These are phyloP conservation scores for Hydrangea macrophylla DNA, from an alignment of 148 eudicot species.

Conservation along the genomic window DNA sequence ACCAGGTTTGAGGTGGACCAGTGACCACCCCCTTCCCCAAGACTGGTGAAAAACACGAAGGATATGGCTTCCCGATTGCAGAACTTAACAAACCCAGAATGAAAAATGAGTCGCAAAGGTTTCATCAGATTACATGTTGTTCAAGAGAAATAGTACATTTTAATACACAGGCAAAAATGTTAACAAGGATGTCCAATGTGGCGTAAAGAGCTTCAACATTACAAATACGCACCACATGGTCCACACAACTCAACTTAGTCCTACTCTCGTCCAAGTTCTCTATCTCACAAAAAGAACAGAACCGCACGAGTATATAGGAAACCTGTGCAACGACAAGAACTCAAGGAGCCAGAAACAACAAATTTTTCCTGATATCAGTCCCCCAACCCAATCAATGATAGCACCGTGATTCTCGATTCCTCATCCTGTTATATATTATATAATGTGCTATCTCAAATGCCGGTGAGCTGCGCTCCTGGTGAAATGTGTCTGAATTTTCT, in stretches of 20 bases:
- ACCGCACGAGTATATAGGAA: background rate
- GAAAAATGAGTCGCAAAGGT: too few relatives aligned
- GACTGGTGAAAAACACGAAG: too few relatives aligned
- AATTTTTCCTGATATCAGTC: background rate
- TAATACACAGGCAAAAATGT: conserved; percentile 6
- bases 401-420: background rate
- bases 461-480: too few relatives aligned
- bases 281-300: conserved; percentile 22
- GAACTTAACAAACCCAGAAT: too few relatives aligned
- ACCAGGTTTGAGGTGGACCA: too few relatives aligned
- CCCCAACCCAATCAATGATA: background rate
- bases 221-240: too few relatives aligned
- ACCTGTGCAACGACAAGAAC: background rate
- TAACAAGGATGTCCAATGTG: background rate
- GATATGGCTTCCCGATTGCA: too few relatives aligned
- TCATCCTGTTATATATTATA: background rate
- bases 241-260: conserved; percentile 12
- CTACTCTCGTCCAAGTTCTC: background rate
- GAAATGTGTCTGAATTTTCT: background rate
- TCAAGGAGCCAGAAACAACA: background rate
- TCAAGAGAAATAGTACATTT: background rate
- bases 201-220: background rate
- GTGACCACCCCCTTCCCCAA: too few relatives aligned
- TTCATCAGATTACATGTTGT: background rate
- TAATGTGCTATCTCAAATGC: background rate